phyloP scores from a whole-genome alignment of 108 stramenopile species.

The Skeletonema menzelii region DNA sequence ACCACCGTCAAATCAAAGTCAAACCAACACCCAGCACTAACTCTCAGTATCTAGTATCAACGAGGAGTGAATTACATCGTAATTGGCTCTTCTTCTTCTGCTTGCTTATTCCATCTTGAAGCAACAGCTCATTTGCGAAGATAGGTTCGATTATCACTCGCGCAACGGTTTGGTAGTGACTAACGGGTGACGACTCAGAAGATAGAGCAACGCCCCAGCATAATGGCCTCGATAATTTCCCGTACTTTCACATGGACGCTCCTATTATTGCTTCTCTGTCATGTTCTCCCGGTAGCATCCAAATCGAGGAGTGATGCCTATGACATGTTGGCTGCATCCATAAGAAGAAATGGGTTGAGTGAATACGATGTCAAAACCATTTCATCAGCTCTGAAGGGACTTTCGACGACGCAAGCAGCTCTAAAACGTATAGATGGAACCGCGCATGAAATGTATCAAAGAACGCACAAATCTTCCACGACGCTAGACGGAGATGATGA shows the following conservation, averaged over 20 bases:
- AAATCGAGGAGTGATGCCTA: not conserved
- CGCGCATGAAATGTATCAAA: constrained; percentile 83
- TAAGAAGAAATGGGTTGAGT: not conserved
- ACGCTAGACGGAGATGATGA: constrained; percentile 18
- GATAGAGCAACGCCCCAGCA: too few relatives aligned
- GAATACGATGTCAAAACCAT: constrained; percentile 14
- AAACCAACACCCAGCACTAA: too few relatives aligned
- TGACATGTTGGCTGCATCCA: not conserved
- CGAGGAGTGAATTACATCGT: too few relatives aligned
- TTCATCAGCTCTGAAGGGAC: constrained; percentile 42
- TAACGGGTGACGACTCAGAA: too few relatives aligned
- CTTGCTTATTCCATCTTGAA: too few relatives aligned
- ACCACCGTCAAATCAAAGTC: too few relatives aligned
- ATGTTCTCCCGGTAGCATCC: not conserved
- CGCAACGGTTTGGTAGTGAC: too few relatives aligned
- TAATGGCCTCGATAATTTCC: not conserved
- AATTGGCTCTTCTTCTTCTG: too few relatives aligned
- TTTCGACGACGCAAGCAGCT: constrained; percentile 64
- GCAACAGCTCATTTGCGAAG: too few relatives aligned
- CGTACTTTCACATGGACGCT: not conserved
- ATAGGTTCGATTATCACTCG: too few relatives aligned
- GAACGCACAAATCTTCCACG: constrained; percentile 56
- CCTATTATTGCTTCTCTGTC: not conserved
- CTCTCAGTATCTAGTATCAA: too few relatives aligned
- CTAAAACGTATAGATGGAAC: constrained; percentile 82